These are phyloP conservation scores for Musa itinerans DNA, from an alignment of 176 grass and related monocot species.

Conservation along the genomic window DNA sequence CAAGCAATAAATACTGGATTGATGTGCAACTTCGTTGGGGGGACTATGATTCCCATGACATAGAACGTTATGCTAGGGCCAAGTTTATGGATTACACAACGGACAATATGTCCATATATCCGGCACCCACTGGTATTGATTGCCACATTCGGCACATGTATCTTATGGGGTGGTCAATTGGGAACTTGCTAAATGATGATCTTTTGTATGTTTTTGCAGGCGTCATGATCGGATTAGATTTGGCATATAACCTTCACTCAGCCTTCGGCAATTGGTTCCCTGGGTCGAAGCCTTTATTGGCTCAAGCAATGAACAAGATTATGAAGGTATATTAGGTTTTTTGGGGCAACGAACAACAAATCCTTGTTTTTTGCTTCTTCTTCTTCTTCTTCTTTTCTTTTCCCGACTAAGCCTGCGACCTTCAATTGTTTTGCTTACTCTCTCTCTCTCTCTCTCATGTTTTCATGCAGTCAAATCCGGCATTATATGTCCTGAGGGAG, in stretches of 20 bases:
- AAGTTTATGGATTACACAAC: conserved; percentile 99
- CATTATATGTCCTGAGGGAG: conserved; percentile 86
- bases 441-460: not conserved
- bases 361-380: too few relatives aligned
- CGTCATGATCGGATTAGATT: conserved; percentile 94
- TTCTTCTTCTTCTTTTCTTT: too few relatives aligned
- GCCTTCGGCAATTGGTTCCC: conserved; percentile 98
- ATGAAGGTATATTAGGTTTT: conserved; percentile 62
- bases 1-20: conserved; percentile 98
- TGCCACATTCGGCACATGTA: too few relatives aligned
- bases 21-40: conserved; percentile 97
- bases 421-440: not conserved
- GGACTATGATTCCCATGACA: conserved; percentile 97
- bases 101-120: conserved; percentile 98
- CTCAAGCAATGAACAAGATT: conserved; percentile 99
- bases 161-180: not conserved
- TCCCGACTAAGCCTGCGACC: not conserved
- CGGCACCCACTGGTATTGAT: conserved; percentile 74
- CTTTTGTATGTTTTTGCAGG: conserved; percentile 34
- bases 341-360: too few relatives aligned
- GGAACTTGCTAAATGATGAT: not conserved
- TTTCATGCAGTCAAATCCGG: conserved; percentile 87
- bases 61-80: conserved; percentile 92
- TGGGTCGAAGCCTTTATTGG: conserved; percentile 84
- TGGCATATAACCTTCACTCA: conserved; percentile 93